Conservation (phyloP, 768 basidiomycete genomes). For the Lenzites betulinus region DNA sequence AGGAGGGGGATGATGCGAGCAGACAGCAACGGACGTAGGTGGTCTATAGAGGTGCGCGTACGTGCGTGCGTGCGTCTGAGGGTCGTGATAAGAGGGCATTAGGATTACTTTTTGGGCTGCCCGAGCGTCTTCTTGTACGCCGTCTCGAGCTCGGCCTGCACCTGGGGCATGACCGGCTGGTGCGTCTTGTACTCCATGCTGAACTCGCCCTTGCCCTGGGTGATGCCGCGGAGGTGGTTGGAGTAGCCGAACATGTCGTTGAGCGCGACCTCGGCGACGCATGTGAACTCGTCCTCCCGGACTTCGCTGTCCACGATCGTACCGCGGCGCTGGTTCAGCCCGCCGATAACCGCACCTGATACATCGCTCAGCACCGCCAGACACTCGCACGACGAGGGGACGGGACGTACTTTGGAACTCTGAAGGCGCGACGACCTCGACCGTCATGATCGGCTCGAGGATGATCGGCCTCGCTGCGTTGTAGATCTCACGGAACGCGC, state of each 20-base stretch:
- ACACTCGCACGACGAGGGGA: not conserved
- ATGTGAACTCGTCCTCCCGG: slow-evolving; percentile 95
- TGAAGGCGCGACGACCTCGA: slow-evolving; percentile 92
- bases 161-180: slow-evolving; percentile 77
- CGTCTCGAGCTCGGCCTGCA: slow-evolving; percentile 89
- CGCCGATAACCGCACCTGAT: slow-evolving; percentile 85
- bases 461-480: slow-evolving; percentile 75
- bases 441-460: slow-evolving; percentile 98
- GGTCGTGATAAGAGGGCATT: not conserved
- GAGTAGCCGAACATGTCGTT: slow-evolving; percentile 99
- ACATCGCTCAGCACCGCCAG: not conserved
- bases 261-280: slow-evolving; percentile 87
- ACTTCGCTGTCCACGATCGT: slow-evolving; percentile 96
- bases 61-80: not conserved
- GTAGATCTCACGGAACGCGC: slow-evolving; percentile 92
- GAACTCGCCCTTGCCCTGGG: slow-evolving; percentile 95
- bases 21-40: not conserved
- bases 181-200: slow-evolving; percentile 85
- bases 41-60: not conserved
- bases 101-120: slow-evolving; percentile 64
- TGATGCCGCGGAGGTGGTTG: slow-evolving; percentile 86
- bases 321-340: slow-evolving; percentile 88
- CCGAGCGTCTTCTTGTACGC: slow-evolving; percentile 80
- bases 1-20: not conserved
- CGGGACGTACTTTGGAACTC: slow-evolving; percentile 84